Conservation (phyloP, 2,329 filamentous ascomycete genomes). For the Trichoderma pleuroti region DNA sequence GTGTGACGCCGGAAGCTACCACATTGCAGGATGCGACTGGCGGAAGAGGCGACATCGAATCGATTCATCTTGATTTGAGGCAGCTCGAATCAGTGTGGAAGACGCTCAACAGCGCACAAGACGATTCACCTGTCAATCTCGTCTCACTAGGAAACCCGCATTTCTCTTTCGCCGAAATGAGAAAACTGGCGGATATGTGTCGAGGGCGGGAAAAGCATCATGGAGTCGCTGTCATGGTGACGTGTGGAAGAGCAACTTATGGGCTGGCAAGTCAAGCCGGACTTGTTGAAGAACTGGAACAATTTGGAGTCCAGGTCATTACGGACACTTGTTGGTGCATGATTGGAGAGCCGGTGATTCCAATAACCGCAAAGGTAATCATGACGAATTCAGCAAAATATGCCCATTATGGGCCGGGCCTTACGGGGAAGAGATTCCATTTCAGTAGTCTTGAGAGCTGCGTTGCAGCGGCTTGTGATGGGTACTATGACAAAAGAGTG, state of each 20-base stretch:
- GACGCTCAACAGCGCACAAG: conserved; percentile 21
- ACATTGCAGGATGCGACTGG: conserved; percentile 15
- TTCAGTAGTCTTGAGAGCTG: conserved; percentile 28
- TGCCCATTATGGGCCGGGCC: conserved; percentile 39
- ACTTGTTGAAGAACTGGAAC: conserved; percentile 29
- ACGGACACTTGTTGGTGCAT: conserved; percentile 49
- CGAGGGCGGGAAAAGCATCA: conserved; percentile 25
- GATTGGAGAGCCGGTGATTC: conserved; percentile 40
- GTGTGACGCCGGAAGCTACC: conserved; percentile 38
- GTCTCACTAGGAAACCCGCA: conserved; percentile 46
- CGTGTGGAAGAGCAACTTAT: conserved; percentile 14
- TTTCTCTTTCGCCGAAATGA: conserved; percentile 39
- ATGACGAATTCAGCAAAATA: conserved; percentile 47
- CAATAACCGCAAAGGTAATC: conserved; percentile 27
- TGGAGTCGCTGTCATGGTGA: conserved; percentile 22
- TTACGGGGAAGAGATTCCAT: conserved; percentile 24
- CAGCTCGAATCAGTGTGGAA: conserved; percentile 5
- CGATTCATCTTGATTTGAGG: background rate
- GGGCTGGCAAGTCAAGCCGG: conserved; percentile 27
- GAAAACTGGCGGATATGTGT: conserved; percentile 31
- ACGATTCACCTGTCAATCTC: conserved; percentile 30
- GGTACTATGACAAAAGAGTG: background rate
- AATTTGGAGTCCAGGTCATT: conserved; percentile 38
- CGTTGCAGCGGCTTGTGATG: conserved; percentile 25
- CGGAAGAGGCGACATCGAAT: background rate